These are phyloP conservation scores for Mycena crocata DNA, from an alignment of 768 basidiomycete genomes.

Conservation along the genomic window DNA sequence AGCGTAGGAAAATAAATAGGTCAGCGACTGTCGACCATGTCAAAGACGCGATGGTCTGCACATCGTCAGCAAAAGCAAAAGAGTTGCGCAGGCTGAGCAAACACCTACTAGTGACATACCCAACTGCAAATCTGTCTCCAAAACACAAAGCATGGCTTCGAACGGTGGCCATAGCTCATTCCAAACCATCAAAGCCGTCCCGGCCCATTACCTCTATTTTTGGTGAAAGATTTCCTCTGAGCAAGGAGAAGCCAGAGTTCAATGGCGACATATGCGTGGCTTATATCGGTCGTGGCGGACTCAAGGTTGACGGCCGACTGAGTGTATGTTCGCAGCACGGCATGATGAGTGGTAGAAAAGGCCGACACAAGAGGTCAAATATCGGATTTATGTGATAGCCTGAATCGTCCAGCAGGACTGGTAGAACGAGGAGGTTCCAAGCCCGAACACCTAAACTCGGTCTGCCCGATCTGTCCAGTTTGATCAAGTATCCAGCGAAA, in stretches of 20 bases:
- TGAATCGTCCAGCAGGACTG: slow-evolving; percentile 58
- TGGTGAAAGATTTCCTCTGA: slow-evolving; percentile 46
- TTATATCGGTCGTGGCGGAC: slow-evolving; percentile 66
- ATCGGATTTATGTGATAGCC: slow-evolving; percentile 54
- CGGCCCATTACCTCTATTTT: slow-evolving; percentile 46
- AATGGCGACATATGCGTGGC: slow-evolving; percentile 75
- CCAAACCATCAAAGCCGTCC: slow-evolving; percentile 65
- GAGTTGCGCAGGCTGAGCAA: neutral
- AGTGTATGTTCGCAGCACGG: slow-evolving; percentile 55
- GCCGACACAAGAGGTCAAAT: slow-evolving; percentile 60
- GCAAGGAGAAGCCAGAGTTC: slow-evolving; percentile 79
- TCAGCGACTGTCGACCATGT: slow-evolving; percentile 74
- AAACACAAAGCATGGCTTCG: slow-evolving; percentile 60
- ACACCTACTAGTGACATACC: slow-evolving; percentile 54
- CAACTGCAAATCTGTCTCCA: slow-evolving; percentile 60
- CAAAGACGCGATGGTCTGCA: slow-evolving; percentile 64
- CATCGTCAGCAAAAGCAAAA: slow-evolving; percentile 14
- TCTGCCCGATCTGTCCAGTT: slow-evolving; percentile 43
- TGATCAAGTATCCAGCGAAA: neutral
- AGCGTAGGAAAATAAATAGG: slow-evolving; percentile 70
- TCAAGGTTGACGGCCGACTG: slow-evolving; percentile 51
- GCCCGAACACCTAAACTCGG: slow-evolving; percentile 58
- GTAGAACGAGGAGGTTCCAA: slow-evolving; percentile 75
- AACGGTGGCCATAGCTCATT: slow-evolving; percentile 84
- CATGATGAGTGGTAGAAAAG: slow-evolving; percentile 62